phyloP scores from a whole-genome alignment of 1,284 basidiomycete species.

The Abortiporus biennis region DNA sequence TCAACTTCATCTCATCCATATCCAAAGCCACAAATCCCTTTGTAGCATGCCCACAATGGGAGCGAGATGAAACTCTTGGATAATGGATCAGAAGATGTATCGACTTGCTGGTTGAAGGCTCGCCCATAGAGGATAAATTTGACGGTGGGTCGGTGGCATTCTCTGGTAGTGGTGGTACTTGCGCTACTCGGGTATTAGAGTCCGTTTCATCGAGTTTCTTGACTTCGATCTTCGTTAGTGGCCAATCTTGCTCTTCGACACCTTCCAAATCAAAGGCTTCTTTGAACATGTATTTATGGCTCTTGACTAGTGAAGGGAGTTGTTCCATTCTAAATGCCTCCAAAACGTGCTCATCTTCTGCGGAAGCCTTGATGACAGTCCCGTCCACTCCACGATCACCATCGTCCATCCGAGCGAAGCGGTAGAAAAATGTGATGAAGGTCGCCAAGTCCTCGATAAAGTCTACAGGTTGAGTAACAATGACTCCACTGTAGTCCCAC shows the following conservation, averaged over 20 bases:
- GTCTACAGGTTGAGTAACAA: constrained; percentile 12
- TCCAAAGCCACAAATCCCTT: background rate
- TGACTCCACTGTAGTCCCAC: constrained; percentile 10
- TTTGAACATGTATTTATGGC: background rate
- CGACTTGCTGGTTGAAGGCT: too few relatives aligned
- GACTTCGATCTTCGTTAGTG: background rate
- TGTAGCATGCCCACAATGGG: background rate
- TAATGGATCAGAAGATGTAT: too few relatives aligned
- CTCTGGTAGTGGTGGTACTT: background rate
- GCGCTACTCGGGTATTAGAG: background rate
- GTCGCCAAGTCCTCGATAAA: background rate
- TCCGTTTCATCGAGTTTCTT: background rate
- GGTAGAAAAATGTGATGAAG: constrained; percentile 7
- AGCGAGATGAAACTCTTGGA: too few relatives aligned
- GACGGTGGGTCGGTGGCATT: too few relatives aligned
- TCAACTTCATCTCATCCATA: background rate
- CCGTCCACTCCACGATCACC: constrained; percentile 8
- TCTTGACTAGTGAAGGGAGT: background rate
- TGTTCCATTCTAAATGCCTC: background rate
- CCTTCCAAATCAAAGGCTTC: background rate
- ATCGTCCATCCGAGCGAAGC: constrained; percentile 2
- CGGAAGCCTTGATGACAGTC: background rate
- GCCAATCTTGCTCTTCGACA: too few relatives aligned
- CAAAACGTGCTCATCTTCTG: too few relatives aligned
- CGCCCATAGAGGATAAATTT: too few relatives aligned